Conservation (phyloP, 192 early-diverging fungal species). For the Geosiphon pyriformis region DNA sequence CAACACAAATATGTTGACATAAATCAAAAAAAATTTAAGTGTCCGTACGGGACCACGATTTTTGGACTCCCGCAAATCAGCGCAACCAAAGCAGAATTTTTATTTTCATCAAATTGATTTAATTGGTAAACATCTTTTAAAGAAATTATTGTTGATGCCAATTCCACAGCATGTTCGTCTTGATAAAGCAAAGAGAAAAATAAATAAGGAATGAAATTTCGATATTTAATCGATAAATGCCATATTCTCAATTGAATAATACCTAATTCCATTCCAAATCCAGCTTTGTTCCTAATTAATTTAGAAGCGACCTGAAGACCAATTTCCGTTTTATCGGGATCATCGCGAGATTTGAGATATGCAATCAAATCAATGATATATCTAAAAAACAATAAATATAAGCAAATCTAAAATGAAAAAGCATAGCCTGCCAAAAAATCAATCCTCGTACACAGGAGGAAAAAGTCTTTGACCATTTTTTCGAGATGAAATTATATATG, state of each 20-base stretch:
- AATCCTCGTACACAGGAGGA: conserved; percentile 15
- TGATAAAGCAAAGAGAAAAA: background rate
- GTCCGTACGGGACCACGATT: conserved; percentile 13
- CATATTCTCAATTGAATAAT: background rate
- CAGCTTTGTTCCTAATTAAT: conserved; percentile 13
- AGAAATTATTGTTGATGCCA: conserved; percentile 1
- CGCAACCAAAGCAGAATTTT: conserved; percentile 13
- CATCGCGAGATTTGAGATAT: conserved; percentile 9
- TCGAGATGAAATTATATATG: background rate
- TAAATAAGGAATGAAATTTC: background rate
- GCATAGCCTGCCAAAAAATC: no score
- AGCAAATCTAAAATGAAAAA: background rate
- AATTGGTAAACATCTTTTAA: conserved; percentile 13
- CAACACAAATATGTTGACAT: no score
- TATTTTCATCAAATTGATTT: conserved; percentile 18
- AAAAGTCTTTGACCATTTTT: background rate
- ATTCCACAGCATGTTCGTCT: conserved; percentile 21
- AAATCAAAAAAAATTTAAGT: background rate
- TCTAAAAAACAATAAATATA: background rate
- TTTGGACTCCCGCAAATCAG: conserved; percentile 19
- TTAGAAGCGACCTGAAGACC: conserved; percentile 5
- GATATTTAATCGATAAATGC: background rate
- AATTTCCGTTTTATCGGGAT: conserved; percentile 19
- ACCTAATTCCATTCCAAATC: conserved; percentile 21
- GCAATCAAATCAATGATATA: conserved; percentile 20